Evolutionary conservation across 768 basidiomycete genomes (phyloP).

Genomic region (Boletus rubescentipes): DNA sequence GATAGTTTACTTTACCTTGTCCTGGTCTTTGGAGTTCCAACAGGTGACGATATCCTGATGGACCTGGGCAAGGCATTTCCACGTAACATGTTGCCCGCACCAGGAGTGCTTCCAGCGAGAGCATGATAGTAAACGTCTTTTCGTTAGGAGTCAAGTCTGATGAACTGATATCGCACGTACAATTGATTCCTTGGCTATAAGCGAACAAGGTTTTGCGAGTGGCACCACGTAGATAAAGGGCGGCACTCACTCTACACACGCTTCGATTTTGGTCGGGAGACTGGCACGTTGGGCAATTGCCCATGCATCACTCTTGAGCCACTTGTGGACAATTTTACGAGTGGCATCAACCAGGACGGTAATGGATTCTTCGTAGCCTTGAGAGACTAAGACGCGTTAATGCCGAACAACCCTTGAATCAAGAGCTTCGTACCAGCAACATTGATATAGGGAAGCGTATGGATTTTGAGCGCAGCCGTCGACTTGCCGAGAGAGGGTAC

Average conservation of each 20-base stretch:
- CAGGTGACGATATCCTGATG: conserved; percentile 7
- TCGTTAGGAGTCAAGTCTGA: not conserved
- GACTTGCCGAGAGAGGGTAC: not conserved
- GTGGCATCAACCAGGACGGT: not conserved
- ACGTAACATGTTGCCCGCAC: not conserved
- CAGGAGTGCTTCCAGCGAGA: not conserved
- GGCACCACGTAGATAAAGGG: not conserved
- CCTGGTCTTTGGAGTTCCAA: conserved; percentile 5
- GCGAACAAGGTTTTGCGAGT: not conserved
- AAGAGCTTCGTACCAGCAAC: not conserved
- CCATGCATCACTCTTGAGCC: conserved; percentile 8
- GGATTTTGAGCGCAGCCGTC: not conserved
- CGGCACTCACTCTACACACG: conserved; percentile 4
- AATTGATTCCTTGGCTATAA: conserved; percentile 5
- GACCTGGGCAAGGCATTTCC: conserved; percentile 3
- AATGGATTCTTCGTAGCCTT: not conserved
- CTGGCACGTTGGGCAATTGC: conserved; percentile 3
- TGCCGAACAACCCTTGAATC: not conserved
- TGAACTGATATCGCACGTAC: not conserved
- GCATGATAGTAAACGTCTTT: not conserved
- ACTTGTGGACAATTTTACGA: not conserved
- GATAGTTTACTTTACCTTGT: not conserved
- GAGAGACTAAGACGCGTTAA: not conserved
- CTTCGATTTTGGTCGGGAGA: conserved; percentile 4
- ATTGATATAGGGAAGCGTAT: not conserved